Conservation (phyloP, 164 flowering plant species). For the Liquidambar formosana region DNA sequence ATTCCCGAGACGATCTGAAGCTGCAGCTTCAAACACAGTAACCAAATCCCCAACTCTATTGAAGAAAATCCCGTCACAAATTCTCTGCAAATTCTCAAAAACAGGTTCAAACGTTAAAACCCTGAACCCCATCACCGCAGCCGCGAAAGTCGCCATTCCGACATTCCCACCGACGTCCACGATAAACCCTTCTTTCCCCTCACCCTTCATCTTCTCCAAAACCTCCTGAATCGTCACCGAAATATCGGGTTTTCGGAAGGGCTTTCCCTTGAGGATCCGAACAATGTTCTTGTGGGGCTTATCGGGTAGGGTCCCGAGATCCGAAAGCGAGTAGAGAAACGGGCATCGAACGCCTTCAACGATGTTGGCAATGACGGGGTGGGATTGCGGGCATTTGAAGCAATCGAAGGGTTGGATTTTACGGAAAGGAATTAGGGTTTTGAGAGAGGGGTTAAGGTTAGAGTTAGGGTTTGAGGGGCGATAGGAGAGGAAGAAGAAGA, state of each 20-base stretch:
- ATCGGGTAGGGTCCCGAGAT: slow-evolving; percentile 70
- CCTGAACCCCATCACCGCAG: slow-evolving; percentile 89
- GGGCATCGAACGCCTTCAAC: slow-evolving; percentile 85
- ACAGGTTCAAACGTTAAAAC: slow-evolving; percentile 96
- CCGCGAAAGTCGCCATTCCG: slow-evolving; percentile 96
- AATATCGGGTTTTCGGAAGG: slow-evolving; percentile 81
- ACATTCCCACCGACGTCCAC: slow-evolving; percentile 98
- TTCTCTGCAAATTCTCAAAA: slow-evolving; percentile 92
- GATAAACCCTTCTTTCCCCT: slow-evolving; percentile 50
- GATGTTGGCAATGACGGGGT: slow-evolving; percentile 82
- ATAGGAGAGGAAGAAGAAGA: neutral
- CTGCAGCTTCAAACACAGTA: slow-evolving; percentile 84
- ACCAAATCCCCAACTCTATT: slow-evolving; percentile 70
- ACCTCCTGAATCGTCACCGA: slow-evolving; percentile 54
- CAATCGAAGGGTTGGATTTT: slow-evolving; percentile 76
- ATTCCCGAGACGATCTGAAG: slow-evolving; percentile 81
- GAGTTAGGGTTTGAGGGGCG: slow-evolving; percentile 17
- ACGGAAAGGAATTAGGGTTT: slow-evolving; percentile 15
- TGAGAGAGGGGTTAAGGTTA: slow-evolving; percentile 14
- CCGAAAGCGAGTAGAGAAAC: slow-evolving; percentile 83
- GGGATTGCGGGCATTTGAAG: slow-evolving; percentile 60
- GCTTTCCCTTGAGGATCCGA: slow-evolving; percentile 76
- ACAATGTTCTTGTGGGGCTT: slow-evolving; percentile 93
- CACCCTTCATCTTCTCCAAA: slow-evolving; percentile 45
- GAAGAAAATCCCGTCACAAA: slow-evolving; percentile 90